Percentiles rank a stretch among this genome's conserved stretches.
Evolutionary conservation across 768 basidiomycete species (phyloP).

Genomic region (Amanita rimosa): DNA sequence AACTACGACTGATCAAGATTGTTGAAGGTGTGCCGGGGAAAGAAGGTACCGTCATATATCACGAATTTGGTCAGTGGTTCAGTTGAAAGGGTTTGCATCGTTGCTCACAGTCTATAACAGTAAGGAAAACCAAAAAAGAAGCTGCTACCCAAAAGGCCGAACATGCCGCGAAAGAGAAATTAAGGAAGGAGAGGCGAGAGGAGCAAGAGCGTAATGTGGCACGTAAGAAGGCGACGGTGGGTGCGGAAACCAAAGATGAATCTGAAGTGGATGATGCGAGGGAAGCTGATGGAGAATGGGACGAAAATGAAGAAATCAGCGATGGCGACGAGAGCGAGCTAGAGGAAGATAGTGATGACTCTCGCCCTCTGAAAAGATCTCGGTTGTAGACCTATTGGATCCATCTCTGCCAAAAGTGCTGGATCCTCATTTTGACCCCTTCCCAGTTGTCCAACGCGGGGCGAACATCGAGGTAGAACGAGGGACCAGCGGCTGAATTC

Average conservation of each 20-base stretch:
- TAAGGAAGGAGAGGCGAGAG: slow-evolving; percentile 68
- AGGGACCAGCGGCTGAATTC: slow-evolving; percentile 31
- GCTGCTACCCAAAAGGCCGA: slow-evolving; percentile 52
- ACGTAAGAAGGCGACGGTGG: slow-evolving; percentile 50
- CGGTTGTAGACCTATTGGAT: slow-evolving; percentile 11
- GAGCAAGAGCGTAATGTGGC: slow-evolving; percentile 90
- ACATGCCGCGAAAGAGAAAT: slow-evolving; percentile 66
- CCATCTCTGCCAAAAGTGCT: slow-evolving; percentile 36
- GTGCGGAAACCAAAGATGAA: slow-evolving; percentile 9
- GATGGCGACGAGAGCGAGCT: slow-evolving; percentile 21
- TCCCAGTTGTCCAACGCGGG: slow-evolving; percentile 95
- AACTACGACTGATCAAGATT: slow-evolving; percentile 87
- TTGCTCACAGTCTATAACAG: slow-evolving; percentile 27
- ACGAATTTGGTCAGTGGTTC: slow-evolving; percentile 70
- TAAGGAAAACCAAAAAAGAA: slow-evolving; percentile 83
- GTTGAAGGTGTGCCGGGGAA: slow-evolving; percentile 89
- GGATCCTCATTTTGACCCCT: slow-evolving; percentile 73
- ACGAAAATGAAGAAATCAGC: slow-evolving; percentile 30
- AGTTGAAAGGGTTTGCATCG: neutral
- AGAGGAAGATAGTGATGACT: slow-evolving; percentile 31
- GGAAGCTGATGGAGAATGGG: slow-evolving; percentile 27
- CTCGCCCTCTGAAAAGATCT: slow-evolving; percentile 24
- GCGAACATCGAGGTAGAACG: slow-evolving; percentile 90
- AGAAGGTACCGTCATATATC: slow-evolving; percentile 88
- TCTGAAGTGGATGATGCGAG: slow-evolving; percentile 18